Conservation (phyloP, 495 filamentous ascomycete species). For the Amphirosellinia nigrospora region DNA sequence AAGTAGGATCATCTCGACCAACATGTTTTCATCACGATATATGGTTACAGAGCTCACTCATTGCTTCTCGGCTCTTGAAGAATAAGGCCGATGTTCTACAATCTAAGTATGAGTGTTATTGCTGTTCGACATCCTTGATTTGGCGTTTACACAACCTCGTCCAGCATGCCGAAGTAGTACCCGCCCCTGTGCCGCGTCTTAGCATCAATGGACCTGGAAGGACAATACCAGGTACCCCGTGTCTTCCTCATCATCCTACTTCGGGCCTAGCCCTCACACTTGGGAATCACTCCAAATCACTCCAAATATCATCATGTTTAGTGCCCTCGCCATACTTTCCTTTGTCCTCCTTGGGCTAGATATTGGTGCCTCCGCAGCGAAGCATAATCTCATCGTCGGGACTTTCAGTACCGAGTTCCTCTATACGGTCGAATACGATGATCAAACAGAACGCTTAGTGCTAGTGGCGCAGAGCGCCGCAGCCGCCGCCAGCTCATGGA, state of each 20-base stretch:
- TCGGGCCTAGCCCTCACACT: too few species aligned
- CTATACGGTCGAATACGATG: slow-evolving; percentile 43
- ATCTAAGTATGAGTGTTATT: neutral
- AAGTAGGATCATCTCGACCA: neutral
- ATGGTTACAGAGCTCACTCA: neutral
- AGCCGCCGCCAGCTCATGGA: slow-evolving; percentile 41
- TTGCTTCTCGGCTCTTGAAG: neutral
- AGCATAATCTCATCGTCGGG: slow-evolving; percentile 35
- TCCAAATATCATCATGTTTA: neutral
- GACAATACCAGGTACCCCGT: neutral
- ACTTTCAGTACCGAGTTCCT: slow-evolving; percentile 38
- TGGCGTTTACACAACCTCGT: neutral
- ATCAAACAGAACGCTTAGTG: slow-evolving; percentile 32
- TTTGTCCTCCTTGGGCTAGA: neutral
- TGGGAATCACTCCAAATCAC: neutral
- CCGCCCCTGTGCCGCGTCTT: neutral
- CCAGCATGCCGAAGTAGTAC: neutral
- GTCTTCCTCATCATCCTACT: neutral
- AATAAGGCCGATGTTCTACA: neutral
- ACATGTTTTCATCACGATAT: neutral
- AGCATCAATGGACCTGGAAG: neutral
- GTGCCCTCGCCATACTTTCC: neutral
- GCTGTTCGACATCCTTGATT: neutral
- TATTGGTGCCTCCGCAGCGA: slow-evolving; percentile 23
- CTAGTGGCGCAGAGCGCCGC: slow-evolving; percentile 30